phyloP scores from a whole-genome alignment of 371 early-diverging fungal genomes.

The Mucor circinelloides region DNA sequence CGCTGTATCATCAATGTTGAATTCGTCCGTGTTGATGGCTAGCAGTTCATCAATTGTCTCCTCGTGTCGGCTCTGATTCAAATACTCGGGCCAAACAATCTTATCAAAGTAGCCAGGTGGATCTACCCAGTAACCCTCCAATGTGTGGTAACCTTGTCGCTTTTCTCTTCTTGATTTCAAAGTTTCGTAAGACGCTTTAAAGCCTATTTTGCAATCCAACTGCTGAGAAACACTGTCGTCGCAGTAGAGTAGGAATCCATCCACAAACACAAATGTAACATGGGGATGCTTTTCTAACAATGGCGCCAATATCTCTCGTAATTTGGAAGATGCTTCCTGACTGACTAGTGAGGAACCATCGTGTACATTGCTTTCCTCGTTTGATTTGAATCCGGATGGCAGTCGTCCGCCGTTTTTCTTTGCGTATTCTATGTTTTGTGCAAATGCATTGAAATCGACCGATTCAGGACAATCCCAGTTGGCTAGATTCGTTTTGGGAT shows the following conservation, averaged over 20 bases:
- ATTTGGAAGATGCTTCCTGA: background rate
- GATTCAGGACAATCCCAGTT: constrained; percentile 92
- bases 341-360: constrained; percentile 35
- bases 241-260: constrained; percentile 81
- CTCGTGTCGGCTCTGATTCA: constrained; percentile 38
- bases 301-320: background rate
- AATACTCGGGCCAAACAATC: constrained; percentile 84
- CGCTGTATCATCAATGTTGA: constrained; percentile 30
- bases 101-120: constrained; percentile 86
- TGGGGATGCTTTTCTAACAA: constrained; percentile 15
- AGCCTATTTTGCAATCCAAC: constrained; percentile 67
- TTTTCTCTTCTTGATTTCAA: constrained; percentile 69
- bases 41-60: constrained; percentile 22
- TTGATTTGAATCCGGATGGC: constrained; percentile 44
- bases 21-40: constrained; percentile 29
- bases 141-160: constrained; percentile 74
- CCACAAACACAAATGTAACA: constrained; percentile 64
- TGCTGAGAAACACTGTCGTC: constrained; percentile 41
- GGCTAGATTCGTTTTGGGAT: constrained; percentile 59
- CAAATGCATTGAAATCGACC: constrained; percentile 63
- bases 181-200: constrained; percentile 62
- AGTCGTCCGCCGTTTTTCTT: constrained; percentile 40
- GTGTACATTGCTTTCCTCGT: constrained; percentile 55
- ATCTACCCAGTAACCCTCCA: constrained; percentile 74
- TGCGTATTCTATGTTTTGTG: constrained; percentile 38